A percentile compares a stretch with the other conserved stretches of the same genome.
Conservation (phyloP, 2,329 filamentous ascomycete species). For the Penicillium corylophilum region DNA sequence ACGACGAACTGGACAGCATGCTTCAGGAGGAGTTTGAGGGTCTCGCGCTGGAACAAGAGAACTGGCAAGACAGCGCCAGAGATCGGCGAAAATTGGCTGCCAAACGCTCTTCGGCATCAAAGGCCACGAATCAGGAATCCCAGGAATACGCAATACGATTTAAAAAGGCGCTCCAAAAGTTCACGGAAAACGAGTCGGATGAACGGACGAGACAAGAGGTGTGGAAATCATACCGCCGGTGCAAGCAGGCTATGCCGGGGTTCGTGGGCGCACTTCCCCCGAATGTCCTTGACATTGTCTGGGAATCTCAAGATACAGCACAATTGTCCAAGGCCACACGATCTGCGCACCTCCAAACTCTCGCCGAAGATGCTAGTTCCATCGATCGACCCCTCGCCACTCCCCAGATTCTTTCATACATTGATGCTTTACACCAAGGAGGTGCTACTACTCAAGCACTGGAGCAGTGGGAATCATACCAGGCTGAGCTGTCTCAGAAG, state of each 20-base stretch:
- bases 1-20: constrained; percentile 44
- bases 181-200: constrained; percentile 28
- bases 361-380: constrained; percentile 66
- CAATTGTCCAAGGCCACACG: constrained; percentile 48
- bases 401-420: constrained; percentile 63
- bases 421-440: constrained; percentile 66
- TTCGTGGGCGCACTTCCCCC: constrained; percentile 59
- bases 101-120: constrained; percentile 33
- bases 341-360: constrained; percentile 60
- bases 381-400: constrained; percentile 57
- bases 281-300: constrained; percentile 64
- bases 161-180: constrained; percentile 37
- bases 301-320: constrained; percentile 55
- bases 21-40: constrained; percentile 39
- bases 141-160: constrained; percentile 44
- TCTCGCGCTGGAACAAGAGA: constrained; percentile 37
- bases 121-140: constrained; percentile 32
- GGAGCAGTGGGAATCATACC: constrained; percentile 62
- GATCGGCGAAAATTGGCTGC: constrained; percentile 16
- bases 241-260: constrained; percentile 46
- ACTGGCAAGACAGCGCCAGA: constrained; percentile 32
- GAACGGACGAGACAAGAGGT: constrained; percentile 37
- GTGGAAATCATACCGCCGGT: constrained; percentile 54
- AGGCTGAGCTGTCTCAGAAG: constrained; percentile 51
- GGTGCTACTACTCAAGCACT: constrained; percentile 62